Conservation (phyloP, 805 yeast genomes). For the Metahyphopichia silvanorum region DNA sequence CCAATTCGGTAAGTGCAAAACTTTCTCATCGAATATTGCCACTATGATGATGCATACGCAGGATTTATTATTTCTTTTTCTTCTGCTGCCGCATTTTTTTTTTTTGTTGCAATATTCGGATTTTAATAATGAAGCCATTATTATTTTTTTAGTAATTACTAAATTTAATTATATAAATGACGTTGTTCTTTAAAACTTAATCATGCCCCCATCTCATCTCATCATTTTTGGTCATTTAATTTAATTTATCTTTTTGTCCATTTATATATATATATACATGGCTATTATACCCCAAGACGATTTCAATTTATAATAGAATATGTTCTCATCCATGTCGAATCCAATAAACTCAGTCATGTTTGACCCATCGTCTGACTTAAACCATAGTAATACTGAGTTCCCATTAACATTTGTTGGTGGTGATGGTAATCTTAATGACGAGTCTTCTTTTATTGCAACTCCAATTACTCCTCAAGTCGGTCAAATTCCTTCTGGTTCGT, state of each 20-base stretch:
- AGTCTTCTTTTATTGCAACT: background rate
- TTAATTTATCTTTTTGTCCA: background rate
- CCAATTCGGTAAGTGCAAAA: too few species aligned
- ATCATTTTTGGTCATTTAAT: background rate
- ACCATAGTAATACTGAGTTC: constrained; percentile 9
- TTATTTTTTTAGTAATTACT: background rate
- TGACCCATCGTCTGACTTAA: constrained; percentile 12
- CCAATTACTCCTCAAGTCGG: background rate
- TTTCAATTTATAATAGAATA: constrained; percentile 4
- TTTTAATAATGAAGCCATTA: background rate
- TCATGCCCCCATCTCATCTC: constrained; percentile 2
- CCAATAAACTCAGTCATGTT: constrained; percentile 11
- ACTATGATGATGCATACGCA: too few species aligned
- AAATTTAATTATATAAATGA: constrained; percentile 5
- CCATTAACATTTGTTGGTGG: constrained; percentile 5
- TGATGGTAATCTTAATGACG: too few species aligned
- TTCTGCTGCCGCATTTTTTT: background rate
- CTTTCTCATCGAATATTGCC: too few species aligned
- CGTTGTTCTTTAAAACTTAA: constrained; percentile 2
- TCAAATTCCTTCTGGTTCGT: background rate
- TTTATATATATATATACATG: constrained; percentile 1
- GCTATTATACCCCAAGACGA: background rate
- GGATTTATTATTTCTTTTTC: background rate
- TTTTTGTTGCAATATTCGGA: background rate
- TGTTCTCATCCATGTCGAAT: constrained; percentile 8